Base-by-base conservation (phyloP, 176 grass and related monocot genomes). In the Paspalum notatum region DNA sequence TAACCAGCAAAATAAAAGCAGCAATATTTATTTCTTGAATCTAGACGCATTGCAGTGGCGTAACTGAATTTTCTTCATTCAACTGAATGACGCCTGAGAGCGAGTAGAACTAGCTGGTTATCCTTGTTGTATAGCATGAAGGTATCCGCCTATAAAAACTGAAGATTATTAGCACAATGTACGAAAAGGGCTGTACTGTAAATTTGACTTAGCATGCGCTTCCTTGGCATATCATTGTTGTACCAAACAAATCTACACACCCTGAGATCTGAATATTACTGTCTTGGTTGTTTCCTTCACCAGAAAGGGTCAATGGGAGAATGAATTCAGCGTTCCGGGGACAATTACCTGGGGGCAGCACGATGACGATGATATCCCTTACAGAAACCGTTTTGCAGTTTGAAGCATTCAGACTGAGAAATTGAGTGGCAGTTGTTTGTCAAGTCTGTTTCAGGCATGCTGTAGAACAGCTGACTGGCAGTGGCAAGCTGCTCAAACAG, bases 371-470 rank as follows among this genome's bases (percentile, higher is more conserved):
- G 2, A 1, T 32, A 32, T 32, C 32, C 32, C 32, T 32, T 32
- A 1, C 21, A 78, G 2, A 27, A 43, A 21, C 20, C 26, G 17
- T 6, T 46, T 32, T 32, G 32, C 32, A 32, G 73, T 57, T 47
- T 51, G 84, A 46, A 67, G 21, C 42, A 43, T 60, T 74, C 48
- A 24, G 38, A 47, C 26, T 80, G 62, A 74, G 25, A 54, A 86
- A 61, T 5, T 38, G 71, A 47, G 58, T 53, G 43, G 5, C 60
- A 52, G 17, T 12, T 68, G 42, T 60, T 74, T 79, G 53, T 60
- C 41, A 51, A 50, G n/a, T 83, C 59, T 65, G 16, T 3, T 3
- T 78, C 14, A 5, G 26, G 15, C 68, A 72, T 73, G 59, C 27
- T 88, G 74, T 43, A 26, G 62, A 63, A 20, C 22, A 46, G 37